Conservation (phyloP, 2,329 filamentous ascomycete genomes). For the Monosporascus sp. region DNA sequence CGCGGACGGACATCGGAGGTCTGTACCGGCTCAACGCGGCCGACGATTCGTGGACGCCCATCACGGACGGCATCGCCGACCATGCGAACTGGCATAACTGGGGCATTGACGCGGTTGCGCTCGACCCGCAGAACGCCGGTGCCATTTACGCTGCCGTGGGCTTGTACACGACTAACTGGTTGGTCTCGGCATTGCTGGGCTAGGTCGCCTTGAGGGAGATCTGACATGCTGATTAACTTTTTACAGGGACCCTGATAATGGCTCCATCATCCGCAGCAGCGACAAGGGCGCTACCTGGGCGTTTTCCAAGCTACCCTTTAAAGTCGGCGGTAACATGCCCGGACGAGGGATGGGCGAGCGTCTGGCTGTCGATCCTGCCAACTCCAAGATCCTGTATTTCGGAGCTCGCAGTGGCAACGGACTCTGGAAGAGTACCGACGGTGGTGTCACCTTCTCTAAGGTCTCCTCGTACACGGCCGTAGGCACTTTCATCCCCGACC, state of each 20-base stretch:
- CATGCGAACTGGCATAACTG: slow-evolving; percentile 47
- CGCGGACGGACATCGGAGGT: slow-evolving; percentile 53
- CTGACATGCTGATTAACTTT: neutral
- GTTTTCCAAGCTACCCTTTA: slow-evolving; percentile 47
- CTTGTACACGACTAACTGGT: slow-evolving; percentile 56
- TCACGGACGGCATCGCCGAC: slow-evolving; percentile 43
- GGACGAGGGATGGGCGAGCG: slow-evolving; percentile 55
- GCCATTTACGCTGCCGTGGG: slow-evolving; percentile 50
- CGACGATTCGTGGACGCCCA: slow-evolving; percentile 50
- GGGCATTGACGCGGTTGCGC: slow-evolving; percentile 52
- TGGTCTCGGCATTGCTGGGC: slow-evolving; percentile 4
- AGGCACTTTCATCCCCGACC: slow-evolving; percentile 43
- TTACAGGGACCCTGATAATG: slow-evolving; percentile 47
- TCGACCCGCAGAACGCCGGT: slow-evolving; percentile 47
- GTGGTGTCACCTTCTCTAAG: slow-evolving; percentile 47
- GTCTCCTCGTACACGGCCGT: slow-evolving; percentile 46
- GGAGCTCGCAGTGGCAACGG: slow-evolving; percentile 55
- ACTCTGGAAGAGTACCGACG: slow-evolving; percentile 53
- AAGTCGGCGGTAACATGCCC: slow-evolving; percentile 58
- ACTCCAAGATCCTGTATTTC: slow-evolving; percentile 52
- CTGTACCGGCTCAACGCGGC: slow-evolving; percentile 48
- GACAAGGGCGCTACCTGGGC: slow-evolving; percentile 50
- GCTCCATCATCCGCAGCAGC: slow-evolving; percentile 48
- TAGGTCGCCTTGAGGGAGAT: neutral
- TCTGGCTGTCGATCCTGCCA: slow-evolving; percentile 52